A percentile compares a stretch with the other conserved stretches of the same genome.
phyloP scores from a whole-genome alignment of 345 rosid species.

The Barbarea vulgaris region DNA sequence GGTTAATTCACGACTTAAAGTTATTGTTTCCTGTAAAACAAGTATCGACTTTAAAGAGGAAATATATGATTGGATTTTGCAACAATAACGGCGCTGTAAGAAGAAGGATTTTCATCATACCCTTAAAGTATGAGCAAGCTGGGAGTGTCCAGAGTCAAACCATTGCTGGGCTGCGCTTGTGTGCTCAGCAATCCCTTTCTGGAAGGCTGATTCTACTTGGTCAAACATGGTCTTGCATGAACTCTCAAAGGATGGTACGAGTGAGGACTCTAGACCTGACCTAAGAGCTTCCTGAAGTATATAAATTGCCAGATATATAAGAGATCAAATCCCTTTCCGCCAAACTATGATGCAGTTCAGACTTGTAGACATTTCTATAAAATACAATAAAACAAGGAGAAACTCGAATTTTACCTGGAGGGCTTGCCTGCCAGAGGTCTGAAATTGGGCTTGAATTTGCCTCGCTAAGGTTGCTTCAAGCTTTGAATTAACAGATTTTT shows the following conservation, averaged over 20 bases:
- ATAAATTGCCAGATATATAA: conserved; percentile 17
- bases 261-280: conserved; percentile 65
- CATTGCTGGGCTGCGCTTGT: conserved; percentile 70
- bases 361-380: neutral
- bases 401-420: conserved; percentile 66
- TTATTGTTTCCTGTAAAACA: conserved; percentile 68
- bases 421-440: conserved; percentile 88
- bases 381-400: neutral
- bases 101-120: conserved; percentile 45
- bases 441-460: conserved; percentile 87
- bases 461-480: conserved; percentile 73
- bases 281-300: conserved; percentile 67
- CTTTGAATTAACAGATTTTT: conserved; percentile 73
- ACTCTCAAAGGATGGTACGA: conserved; percentile 86
- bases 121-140: conserved; percentile 68
- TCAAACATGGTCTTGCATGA: conserved; percentile 89
- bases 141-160: conserved; percentile 64
- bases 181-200: conserved; percentile 76
- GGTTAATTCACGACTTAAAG: conserved; percentile 71
- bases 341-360: conserved; percentile 1
- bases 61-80: neutral
- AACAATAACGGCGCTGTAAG: neutral
- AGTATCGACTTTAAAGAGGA: neutral
- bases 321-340: conserved; percentile 12
- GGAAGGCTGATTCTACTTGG: conserved; percentile 80